Evolutionary conservation across 192 early-diverging fungal species (phyloP), one percentile per base, ranked within the genome.

Genomic region (Coemansia sp.): DNA sequence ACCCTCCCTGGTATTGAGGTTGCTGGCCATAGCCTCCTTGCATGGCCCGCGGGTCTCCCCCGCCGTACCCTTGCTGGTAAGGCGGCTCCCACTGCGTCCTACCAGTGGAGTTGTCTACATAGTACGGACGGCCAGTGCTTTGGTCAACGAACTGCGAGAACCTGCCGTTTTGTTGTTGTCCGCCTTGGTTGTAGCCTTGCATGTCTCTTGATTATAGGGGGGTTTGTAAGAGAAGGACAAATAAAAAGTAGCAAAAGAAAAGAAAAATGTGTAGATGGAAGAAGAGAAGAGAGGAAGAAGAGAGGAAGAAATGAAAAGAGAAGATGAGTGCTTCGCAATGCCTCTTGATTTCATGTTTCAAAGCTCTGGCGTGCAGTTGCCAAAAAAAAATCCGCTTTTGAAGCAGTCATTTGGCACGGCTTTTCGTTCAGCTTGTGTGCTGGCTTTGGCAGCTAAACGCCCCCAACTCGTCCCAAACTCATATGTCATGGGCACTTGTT

Each of bases 71-170:
- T 29, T n/a, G 42, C 17, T 56, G 66, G 15, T 9, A 15, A 45
- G 42, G 67, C 13, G 25, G 6, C 20, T 59, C 61, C 67, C 67
- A 69, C 35, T 62, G 55, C 33, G 55, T 5, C 55, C 7, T 20
- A 15, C 55, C 34, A 8, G 55, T 57, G 32, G 33, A 6, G 15
- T 36, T 57, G 34, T 57, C 34, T 36, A 57, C 55, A n/a, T 57
- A 57, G 55, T 57, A 69, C 20, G 71, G 66, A 42, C 17, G 43
- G 0, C 69, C 65, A 20, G 76, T 79, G 57, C 34, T 53, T 22
- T 42, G 63, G 43, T 79, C 63, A 4, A 79, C 71, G 42, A 60
- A 79, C 20, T 9, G 3, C 6, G 49, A 22, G 49, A 15, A 52
- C 49, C 15, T 14, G 58, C 17, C 20, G 11, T 55, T n/a, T 2